Conservation (phyloP, 169 alveolate species). For the Babesia ovata region DNA sequence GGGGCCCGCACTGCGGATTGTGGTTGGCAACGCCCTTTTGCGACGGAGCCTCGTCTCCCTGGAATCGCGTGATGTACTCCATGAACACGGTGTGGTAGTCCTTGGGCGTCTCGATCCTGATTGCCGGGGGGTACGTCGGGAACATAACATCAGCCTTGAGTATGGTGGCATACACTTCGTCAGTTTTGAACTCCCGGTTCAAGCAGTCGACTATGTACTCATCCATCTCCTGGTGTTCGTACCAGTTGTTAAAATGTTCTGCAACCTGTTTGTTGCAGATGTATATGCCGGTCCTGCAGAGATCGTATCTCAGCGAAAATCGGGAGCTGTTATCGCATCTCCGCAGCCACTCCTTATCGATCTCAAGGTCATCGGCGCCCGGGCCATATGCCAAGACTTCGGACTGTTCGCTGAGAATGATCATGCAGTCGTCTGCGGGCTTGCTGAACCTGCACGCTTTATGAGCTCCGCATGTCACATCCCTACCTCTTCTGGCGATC, state of each 20-base stretch:
- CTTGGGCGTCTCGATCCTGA: conserved; percentile 47
- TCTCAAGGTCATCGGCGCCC: not conserved
- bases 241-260: conserved; percentile 42
- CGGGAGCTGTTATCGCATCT: not conserved
- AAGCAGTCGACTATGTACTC: conserved; percentile 34
- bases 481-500: conserved; percentile 19
- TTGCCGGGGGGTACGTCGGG: conserved; percentile 54
- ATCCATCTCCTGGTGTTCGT: conserved; percentile 26
- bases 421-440: conserved; percentile 18
- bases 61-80: conserved; percentile 44
- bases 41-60: not conserved
- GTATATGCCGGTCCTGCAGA: conserved; percentile 37
- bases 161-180: conserved; percentile 34
- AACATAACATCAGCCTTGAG: conserved; percentile 31
- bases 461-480: not conserved
- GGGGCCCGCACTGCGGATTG: conserved; percentile 27
- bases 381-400: conserved; percentile 17
- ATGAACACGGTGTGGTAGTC: conserved; percentile 34
- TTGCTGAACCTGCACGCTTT: conserved; percentile 26
- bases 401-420: conserved; percentile 6
- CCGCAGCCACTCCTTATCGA: conserved; percentile 19
- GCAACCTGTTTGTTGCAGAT: conserved; percentile 36
- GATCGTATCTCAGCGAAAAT: conserved; percentile 36
- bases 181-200: conserved; percentile 42
- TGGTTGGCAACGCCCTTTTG: not conserved